These are phyloP conservation scores for Flammula alnicola DNA, from an alignment of 1,284 basidiomycete genomes.

Conservation along the genomic window DNA sequence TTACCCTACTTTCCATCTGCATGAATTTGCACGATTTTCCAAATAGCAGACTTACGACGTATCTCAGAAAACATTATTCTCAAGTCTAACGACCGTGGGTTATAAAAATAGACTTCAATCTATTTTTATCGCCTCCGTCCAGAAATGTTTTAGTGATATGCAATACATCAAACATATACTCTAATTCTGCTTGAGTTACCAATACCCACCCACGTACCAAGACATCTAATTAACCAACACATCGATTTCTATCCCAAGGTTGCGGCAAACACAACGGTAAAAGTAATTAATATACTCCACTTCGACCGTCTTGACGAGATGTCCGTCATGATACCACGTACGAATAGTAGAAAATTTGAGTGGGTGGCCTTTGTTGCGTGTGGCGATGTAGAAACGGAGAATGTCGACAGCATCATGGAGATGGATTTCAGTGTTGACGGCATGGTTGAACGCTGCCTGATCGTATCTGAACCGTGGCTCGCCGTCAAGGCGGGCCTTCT, in stretches of 20 bases:
- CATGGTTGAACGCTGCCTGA: not conserved
- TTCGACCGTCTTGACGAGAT: not conserved
- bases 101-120: too few relatives aligned
- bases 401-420: constrained; percentile 1
- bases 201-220: too few relatives aligned
- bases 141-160: too few relatives aligned
- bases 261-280: too few relatives aligned
- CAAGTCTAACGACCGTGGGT: too few relatives aligned
- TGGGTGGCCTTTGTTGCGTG: not conserved
- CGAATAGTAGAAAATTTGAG: not conserved
- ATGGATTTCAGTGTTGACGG: not conserved
- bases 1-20: not conserved
- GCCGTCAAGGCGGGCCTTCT: not conserved
- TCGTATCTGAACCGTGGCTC: not conserved
- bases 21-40: not conserved
- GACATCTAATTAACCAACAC: too few relatives aligned
- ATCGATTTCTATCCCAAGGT: too few relatives aligned
- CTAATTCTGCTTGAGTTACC: too few relatives aligned
- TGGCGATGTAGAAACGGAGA: not conserved
- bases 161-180: too few relatives aligned
- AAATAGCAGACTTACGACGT: too few relatives aligned
- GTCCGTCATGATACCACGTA: not conserved
- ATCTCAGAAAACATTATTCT: too few relatives aligned
- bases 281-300: not conserved
- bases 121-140: too few relatives aligned